These are phyloP conservation scores for Cordyceps cateniannulata DNA, from an alignment of 2,329 filamentous ascomycete species.

Conservation along the genomic window DNA sequence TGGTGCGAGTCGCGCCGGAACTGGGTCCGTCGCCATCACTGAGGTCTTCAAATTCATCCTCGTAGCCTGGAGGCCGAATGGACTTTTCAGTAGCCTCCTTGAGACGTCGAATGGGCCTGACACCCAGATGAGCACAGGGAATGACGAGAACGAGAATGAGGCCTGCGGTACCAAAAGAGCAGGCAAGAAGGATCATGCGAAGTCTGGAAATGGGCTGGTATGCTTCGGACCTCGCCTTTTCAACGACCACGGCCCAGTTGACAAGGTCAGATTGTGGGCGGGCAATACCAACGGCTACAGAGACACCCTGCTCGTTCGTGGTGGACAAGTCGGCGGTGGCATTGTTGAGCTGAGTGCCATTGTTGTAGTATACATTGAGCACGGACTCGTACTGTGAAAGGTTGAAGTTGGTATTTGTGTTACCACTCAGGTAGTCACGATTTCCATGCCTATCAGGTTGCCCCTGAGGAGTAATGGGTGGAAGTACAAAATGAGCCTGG, in stretches of 20 bases:
- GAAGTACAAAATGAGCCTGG: slow-evolving; percentile 54
- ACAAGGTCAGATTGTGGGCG: slow-evolving; percentile 61
- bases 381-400: slow-evolving; percentile 59
- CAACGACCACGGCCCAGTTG: slow-evolving; percentile 78
- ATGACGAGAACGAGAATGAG: slow-evolving; percentile 65
- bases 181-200: slow-evolving; percentile 74
- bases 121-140: slow-evolving; percentile 75
- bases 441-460: slow-evolving; percentile 41
- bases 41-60: slow-evolving; percentile 33
- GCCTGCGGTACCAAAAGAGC: slow-evolving; percentile 77
- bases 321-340: slow-evolving; percentile 65
- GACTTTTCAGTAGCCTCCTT: slow-evolving; percentile 70
- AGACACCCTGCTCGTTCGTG: slow-evolving; percentile 61
- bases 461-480: slow-evolving; percentile 37
- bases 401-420: slow-evolving; percentile 46
- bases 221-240: slow-evolving; percentile 68
- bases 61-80: slow-evolving; percentile 58
- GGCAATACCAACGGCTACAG: slow-evolving; percentile 74
- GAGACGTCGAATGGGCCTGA: slow-evolving; percentile 70
- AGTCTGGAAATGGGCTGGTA: slow-evolving; percentile 68
- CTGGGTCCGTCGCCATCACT: slow-evolving; percentile 34
- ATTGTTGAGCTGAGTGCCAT: slow-evolving; percentile 52
- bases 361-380: slow-evolving; percentile 49
- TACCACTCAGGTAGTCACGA: slow-evolving; percentile 24
- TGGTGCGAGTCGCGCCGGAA: slow-evolving; percentile 37